Percentiles rank a stretch among this genome's conserved stretches.
Evolutionary conservation across 768 basidiomycete genomes (phyloP).

Genomic region (Sarcodon sp.): DNA sequence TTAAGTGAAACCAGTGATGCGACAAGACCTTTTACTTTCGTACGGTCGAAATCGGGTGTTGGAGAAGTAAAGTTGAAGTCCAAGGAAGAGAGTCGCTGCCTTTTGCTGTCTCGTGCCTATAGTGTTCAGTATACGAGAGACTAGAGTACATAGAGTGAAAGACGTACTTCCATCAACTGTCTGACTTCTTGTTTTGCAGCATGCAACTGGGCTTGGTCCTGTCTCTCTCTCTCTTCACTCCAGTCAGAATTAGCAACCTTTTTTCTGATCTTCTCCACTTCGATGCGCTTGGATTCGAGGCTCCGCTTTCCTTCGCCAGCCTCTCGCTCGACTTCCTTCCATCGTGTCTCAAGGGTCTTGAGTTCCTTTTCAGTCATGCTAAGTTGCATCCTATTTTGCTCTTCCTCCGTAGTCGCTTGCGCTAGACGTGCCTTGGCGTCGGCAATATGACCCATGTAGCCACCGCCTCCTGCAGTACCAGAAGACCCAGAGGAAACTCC

Average conservation of each 20-base stretch:
- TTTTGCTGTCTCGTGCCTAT: slow-evolving; percentile 59
- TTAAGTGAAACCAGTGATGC: slow-evolving; percentile 78
- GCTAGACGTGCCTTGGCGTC: slow-evolving; percentile 67
- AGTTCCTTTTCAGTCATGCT: slow-evolving; percentile 72
- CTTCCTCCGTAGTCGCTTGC: slow-evolving; percentile 71
- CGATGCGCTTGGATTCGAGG: slow-evolving; percentile 42
- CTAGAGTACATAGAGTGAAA: background rate
- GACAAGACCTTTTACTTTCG: slow-evolving; percentile 84
- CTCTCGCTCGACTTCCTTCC: slow-evolving; percentile 79
- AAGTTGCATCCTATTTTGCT: slow-evolving; percentile 68
- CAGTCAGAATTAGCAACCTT: slow-evolving; percentile 55
- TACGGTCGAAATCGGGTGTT: slow-evolving; percentile 66
- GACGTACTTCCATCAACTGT: slow-evolving; percentile 47
- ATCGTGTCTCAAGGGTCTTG: slow-evolving; percentile 57
- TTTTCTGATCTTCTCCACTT: slow-evolving; percentile 42
- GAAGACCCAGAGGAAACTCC: slow-evolving; percentile 66
- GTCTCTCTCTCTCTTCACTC: slow-evolving; percentile 63
- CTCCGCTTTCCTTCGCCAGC: slow-evolving; percentile 64
- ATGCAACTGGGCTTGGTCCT: slow-evolving; percentile 34
- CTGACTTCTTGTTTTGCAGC: slow-evolving; percentile 42
- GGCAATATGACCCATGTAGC: slow-evolving; percentile 94
- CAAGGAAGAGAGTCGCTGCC: slow-evolving; percentile 51
- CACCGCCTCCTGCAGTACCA: slow-evolving; percentile 58
- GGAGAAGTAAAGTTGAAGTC: slow-evolving; percentile 81
- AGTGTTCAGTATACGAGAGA: background rate